Conservation (phyloP, 2,329 filamentous ascomycete species). For the Venturia oleaginea region DNA sequence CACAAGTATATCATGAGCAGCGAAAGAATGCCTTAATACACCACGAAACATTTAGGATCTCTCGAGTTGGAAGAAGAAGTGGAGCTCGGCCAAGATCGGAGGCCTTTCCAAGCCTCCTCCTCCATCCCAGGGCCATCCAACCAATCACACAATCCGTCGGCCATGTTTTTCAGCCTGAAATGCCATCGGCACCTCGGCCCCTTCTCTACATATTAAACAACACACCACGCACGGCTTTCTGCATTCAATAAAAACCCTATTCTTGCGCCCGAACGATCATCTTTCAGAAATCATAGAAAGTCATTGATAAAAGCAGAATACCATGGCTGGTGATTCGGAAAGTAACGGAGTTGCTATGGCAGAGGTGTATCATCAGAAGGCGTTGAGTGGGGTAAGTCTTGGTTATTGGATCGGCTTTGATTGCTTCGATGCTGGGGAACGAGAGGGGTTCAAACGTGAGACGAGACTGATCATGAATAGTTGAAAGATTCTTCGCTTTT, state of each 20-base stretch:
- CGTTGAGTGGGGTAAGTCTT: constrained; percentile 3
- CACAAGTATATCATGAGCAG: too few species aligned
- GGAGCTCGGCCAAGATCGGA: neutral
- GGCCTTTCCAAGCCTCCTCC: neutral
- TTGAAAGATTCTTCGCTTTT: constrained; percentile 15
- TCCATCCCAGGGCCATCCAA: neutral
- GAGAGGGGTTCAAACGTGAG: neutral
- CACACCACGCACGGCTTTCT: neutral
- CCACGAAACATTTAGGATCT: too few species aligned
- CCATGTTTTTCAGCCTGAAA: neutral
- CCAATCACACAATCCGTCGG: neutral
- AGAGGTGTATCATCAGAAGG: constrained; percentile 10
- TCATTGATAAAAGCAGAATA: neutral
- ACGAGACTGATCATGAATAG: neutral
- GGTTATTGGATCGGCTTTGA: neutral
- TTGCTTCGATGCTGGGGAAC: neutral
- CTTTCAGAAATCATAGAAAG: neutral
- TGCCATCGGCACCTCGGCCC: neutral
- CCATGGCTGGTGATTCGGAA: neutral
- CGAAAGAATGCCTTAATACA: too few species aligned
- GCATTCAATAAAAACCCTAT: neutral
- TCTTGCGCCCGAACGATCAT: neutral
- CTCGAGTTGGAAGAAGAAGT: neutral
- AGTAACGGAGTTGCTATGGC: neutral
- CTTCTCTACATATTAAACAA: neutral